Evolutionary conservation across 371 early-diverging fungal genomes (phyloP), one percentile per base, ranked within the genome.

Genomic region (Mucor irregularis): DNA sequence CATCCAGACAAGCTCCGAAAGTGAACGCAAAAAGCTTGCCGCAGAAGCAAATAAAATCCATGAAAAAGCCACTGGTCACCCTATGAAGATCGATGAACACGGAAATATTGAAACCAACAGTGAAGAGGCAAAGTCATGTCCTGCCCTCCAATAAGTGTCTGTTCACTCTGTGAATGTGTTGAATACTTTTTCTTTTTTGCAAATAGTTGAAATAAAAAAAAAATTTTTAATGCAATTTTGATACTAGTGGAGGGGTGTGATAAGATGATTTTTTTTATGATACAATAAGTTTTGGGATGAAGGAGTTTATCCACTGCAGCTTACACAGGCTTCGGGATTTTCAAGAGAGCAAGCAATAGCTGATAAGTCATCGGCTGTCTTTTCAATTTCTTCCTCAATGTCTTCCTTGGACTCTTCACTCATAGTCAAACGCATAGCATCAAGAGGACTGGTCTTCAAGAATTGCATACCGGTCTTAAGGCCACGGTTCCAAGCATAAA

Each of bases 401-500:
- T 61, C 62, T 19, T 68, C 65, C n/a, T 70, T 59, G 13, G 68
- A 38, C 9, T 70, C 66, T 26, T 73, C 68, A 49, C 66, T 67
- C 8, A 71, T 63, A 39, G 62, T 66, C 31, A 73, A 72, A 50
- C 61, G 93, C 81, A 98, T 97, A 9, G 99, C 96, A 59, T 94
- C 95, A 10, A 87, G 89, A 13, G 95, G 98, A 38, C 92, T 86
- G 10, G 98, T 90, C 43, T 96, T 90, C 50, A 99, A 80, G 69
- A 98, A 99, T 73, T 99, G 98, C 96, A 98, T 96, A 61, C 99
- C 99, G 6, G 99, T 99, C 91, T 99, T 99, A 25, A 99, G 81
- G 0, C 98, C 98, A 72, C 85, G 86, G 78, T 91, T 91, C 96
- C 96, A 99, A 14, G 94, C 95, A 72, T 97, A 96, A 66, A 99